Evolutionary conservation across 1,284 basidiomycete genomes (phyloP).

Genomic region (Apiotrichum laibachii): DNA sequence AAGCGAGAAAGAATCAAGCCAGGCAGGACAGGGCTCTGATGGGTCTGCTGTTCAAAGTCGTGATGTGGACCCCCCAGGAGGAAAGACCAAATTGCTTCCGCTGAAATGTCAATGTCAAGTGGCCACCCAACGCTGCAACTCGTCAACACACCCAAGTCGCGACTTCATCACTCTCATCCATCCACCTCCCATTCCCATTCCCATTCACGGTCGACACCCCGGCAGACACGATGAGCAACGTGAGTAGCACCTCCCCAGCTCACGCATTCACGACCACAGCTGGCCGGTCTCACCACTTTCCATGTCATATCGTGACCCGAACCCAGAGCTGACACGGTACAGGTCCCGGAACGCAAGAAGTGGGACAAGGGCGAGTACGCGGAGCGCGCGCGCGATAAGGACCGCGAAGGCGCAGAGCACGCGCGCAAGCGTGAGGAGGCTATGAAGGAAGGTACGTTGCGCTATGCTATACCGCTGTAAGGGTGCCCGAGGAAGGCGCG

Average conservation of each 20-base stretch:
- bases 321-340: background rate
- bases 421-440: conserved; percentile 48
- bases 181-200: background rate
- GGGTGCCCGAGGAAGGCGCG: no score
- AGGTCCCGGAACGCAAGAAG: conserved; percentile 29
- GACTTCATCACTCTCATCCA: background rate
- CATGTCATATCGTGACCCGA: no score
- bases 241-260: background rate
- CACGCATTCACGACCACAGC: no score
- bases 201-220: background rate
- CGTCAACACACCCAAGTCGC: background rate
- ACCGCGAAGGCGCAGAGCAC: conserved; percentile 38
- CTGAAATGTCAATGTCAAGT: background rate
- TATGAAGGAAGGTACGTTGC: conserved; percentile 67
- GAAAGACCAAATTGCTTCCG: background rate
- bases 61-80: background rate
- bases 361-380: conserved; percentile 52
- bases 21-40: no score
- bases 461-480: no score
- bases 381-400: conserved; percentile 50
- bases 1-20: no score
- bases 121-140: no score
- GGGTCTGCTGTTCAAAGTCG: no score
- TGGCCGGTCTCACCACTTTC: background rate
- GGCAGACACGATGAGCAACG: background rate